Evolutionary conservation across 75 land plant species (phyloP), one percentile per base, ranked within the genome.

Genomic region (Pinus taeda): DNA sequence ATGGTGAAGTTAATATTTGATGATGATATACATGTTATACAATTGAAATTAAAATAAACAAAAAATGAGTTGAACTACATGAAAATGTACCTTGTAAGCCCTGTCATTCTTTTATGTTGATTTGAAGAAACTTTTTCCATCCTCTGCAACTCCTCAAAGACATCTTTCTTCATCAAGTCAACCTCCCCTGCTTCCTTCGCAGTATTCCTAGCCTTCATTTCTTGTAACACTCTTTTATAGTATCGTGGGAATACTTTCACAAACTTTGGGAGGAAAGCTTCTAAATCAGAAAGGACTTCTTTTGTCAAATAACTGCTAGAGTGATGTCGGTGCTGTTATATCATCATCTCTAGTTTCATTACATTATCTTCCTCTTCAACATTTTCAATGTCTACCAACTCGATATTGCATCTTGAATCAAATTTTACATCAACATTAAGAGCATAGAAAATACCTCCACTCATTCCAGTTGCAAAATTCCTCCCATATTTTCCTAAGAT

Each of bases 381-480:
- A 65, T 87, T 82, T 58, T 97, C 98, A 76, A 97, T 93, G 82
- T 97, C 95, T 12, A 97, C 99, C 29, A 91, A 76, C 59, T 92
- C 98, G 12, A 42, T 81, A 80, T 97, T 97, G 85, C 99, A 97
- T 45, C 95, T 71, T 4, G 85, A 78, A 9, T 37, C 57, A 81
- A 97, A 97, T 74, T 77, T 88, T 7, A 83, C 86, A 80, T 93
- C 96, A 57, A 89, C 85, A 74, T 95, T 98, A 75, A 92, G 80
- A 64, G 93, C 98, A 86, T 89, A 97, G 22, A 98, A 98, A 77
- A 95, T 78, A 57, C 99, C 99, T 36, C 99, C 99, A 85, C 99
- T 97, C 99, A 97, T 97, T 26, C 99, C 99, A 55, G 98, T 98
- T 72, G 99, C 99, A 82, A 97, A 97, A 73, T 97, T 97, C 60